Percentiles rank a stretch among this genome's conserved stretches.
Conservation (phyloP, 2,329 filamentous ascomycete species). For the Beauveria sp. region DNA sequence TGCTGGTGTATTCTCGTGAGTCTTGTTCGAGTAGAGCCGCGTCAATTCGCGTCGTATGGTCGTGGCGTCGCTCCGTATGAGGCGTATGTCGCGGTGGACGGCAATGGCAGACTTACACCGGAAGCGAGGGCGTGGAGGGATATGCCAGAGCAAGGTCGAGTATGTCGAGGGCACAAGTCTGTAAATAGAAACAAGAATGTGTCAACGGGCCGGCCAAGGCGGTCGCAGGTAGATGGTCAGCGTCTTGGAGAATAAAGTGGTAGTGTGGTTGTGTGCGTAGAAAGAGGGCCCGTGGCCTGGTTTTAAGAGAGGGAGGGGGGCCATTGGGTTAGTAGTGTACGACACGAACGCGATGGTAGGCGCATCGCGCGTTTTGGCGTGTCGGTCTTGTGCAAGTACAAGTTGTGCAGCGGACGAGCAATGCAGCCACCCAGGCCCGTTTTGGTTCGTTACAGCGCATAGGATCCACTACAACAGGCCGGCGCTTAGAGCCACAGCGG, state of each 20-base stretch:
- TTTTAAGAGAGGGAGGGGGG: conserved; percentile 13
- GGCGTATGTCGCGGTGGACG: background rate
- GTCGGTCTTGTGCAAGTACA: background rate
- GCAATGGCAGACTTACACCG: conserved; percentile 6
- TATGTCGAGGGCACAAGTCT: conserved; percentile 2
- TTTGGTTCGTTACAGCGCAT: background rate
- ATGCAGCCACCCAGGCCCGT: background rate
- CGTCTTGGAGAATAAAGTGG: background rate
- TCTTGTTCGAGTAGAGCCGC: background rate
- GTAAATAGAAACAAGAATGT: conserved; percentile 8
- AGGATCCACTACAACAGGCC: background rate
- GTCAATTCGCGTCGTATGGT: conserved; percentile 6
- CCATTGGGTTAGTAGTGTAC: background rate
- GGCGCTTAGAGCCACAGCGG: background rate
- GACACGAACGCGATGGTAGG: conserved; percentile 11
- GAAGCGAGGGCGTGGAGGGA: background rate
- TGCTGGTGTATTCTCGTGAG: background rate
- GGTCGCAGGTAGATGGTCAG: conserved; percentile 4
- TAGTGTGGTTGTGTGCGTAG: conserved; percentile 2
- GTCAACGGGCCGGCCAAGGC: conserved; percentile 10
- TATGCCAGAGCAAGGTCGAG: conserved; percentile 3
- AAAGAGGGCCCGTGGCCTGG: conserved; percentile 3
- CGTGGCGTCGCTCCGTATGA: background rate
- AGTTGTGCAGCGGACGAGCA: background rate
- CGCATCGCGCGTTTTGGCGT: conserved; percentile 11